These are phyloP conservation scores for Zasmidium citrigriseum DNA, from an alignment of 2,329 filamentous ascomycete species.

Conservation along the genomic window DNA sequence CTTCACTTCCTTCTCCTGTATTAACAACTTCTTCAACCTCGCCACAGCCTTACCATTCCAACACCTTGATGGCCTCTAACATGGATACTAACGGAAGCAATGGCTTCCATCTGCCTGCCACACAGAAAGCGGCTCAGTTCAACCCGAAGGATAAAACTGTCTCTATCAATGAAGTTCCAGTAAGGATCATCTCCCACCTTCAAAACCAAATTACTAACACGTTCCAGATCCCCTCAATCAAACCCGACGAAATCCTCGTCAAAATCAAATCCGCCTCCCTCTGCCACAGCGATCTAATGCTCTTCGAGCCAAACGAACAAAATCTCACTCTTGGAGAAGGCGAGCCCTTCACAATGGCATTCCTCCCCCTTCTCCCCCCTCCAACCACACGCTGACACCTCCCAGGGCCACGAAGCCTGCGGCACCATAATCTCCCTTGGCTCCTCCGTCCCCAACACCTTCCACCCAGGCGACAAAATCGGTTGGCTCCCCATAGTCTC, in stretches of 20 bases:
- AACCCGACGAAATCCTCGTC: constrained; percentile 20
- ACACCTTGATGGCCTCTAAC: background rate
- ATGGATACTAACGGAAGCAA: background rate
- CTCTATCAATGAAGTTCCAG: constrained; percentile 18
- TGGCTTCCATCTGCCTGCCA: constrained; percentile 11
- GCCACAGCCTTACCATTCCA: background rate
- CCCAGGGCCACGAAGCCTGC: constrained; percentile 20
- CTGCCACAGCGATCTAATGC: constrained; percentile 24
- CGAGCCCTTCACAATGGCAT: constrained; percentile 20
- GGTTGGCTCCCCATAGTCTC: constrained; percentile 21
- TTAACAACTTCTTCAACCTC: background rate
- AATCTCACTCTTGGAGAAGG: constrained; percentile 12
- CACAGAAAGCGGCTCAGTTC: constrained; percentile 21
- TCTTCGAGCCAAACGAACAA: constrained; percentile 21
- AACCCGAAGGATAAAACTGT: constrained; percentile 14
- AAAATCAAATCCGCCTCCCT: constrained; percentile 20
- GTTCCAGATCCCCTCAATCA: constrained; percentile 14
- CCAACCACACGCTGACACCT: background rate
- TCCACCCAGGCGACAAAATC: constrained; percentile 16
- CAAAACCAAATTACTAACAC: background rate
- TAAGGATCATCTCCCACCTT: background rate
- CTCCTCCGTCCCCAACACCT: constrained; percentile 10
- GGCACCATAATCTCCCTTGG: constrained; percentile 16
- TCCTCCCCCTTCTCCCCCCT: background rate
- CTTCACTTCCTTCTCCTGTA: background rate